A percentile compares a stretch with the other conserved stretches of the same genome.
Conservation (phyloP, 495 filamentous ascomycete species). For the Chaetomidium leptoderma region DNA sequence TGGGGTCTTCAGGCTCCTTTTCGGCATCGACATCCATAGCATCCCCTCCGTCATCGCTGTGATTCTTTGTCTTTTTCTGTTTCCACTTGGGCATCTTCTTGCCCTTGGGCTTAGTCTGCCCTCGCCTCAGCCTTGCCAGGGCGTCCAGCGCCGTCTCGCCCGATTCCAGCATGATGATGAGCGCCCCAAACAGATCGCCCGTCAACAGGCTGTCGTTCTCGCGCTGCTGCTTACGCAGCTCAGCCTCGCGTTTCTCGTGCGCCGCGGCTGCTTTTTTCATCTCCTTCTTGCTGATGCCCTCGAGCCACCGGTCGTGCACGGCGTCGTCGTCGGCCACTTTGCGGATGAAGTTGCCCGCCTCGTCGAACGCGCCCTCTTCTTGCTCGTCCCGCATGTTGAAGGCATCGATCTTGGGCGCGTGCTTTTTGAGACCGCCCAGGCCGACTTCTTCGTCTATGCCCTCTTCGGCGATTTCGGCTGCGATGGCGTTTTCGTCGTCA, state of each 20-base stretch:
- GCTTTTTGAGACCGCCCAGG: slow-evolving; percentile 81
- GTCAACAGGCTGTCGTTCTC: slow-evolving; percentile 71
- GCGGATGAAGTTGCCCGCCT: slow-evolving; percentile 83
- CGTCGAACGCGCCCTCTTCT: slow-evolving; percentile 91
- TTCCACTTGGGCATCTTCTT: slow-evolving; percentile 61
- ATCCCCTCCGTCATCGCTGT: slow-evolving; percentile 31
- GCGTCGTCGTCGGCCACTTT: slow-evolving; percentile 86
- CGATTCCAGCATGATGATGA: slow-evolving; percentile 70
- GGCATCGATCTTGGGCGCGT: slow-evolving; percentile 92
- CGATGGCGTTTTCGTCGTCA: slow-evolving; percentile 67
- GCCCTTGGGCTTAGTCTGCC: slow-evolving; percentile 52
- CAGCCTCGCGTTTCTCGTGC: slow-evolving; percentile 78
- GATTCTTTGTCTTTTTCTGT: slow-evolving; percentile 46
- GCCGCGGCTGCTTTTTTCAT: slow-evolving; percentile 85
- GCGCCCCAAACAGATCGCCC: slow-evolving; percentile 62
- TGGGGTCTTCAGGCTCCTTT: slow-evolving; percentile 59
- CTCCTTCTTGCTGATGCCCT: slow-evolving; percentile 87
- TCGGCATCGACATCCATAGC: slow-evolving; percentile 61
- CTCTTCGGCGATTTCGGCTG: slow-evolving; percentile 58
- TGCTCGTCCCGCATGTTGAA: slow-evolving; percentile 91
- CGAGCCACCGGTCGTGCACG: slow-evolving; percentile 86
- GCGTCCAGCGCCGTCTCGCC: slow-evolving; percentile 90
- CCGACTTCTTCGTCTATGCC: slow-evolving; percentile 84
- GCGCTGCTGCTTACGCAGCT: slow-evolving; percentile 61
- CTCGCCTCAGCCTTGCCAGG: slow-evolving; percentile 71